Evolutionary conservation across 2,329 filamentous ascomycete species (phyloP).

Genomic region (Domatiomyces globalis): DNA sequence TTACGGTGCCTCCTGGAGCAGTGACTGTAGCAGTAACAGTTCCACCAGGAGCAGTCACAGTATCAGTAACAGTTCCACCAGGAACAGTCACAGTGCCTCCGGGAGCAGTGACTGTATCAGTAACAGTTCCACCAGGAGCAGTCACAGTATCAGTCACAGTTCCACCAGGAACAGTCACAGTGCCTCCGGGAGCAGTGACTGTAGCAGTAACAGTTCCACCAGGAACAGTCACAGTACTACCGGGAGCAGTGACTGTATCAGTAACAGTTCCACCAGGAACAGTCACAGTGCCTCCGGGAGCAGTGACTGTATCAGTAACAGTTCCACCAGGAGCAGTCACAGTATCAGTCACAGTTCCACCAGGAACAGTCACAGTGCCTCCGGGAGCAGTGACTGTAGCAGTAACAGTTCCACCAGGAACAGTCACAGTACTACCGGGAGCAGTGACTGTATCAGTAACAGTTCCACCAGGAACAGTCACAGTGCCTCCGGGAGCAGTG

Average conservation of each 20-base stretch:
- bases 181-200: neutral
- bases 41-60: neutral
- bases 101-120: no score
- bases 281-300: neutral
- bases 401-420: neutral
- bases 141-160: neutral
- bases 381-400: neutral
- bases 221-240: neutral
- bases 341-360: no score
- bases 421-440: no score
- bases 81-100: neutral
- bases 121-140: neutral
- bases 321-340: neutral
- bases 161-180: neutral
- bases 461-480: no score
- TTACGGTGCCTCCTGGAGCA: neutral
- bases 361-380: no score
- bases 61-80: neutral
- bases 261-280: neutral
- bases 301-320: neutral
- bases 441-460: neutral
- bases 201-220: neutral
- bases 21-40: neutral
- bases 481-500: neutral
- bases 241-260: no score